Percentiles rank a stretch among this genome's conserved stretches.
These are phyloP conservation scores for Gyromitra esculenta DNA, from an alignment of 2,329 filamentous ascomycete species.

Conservation along the genomic window DNA sequence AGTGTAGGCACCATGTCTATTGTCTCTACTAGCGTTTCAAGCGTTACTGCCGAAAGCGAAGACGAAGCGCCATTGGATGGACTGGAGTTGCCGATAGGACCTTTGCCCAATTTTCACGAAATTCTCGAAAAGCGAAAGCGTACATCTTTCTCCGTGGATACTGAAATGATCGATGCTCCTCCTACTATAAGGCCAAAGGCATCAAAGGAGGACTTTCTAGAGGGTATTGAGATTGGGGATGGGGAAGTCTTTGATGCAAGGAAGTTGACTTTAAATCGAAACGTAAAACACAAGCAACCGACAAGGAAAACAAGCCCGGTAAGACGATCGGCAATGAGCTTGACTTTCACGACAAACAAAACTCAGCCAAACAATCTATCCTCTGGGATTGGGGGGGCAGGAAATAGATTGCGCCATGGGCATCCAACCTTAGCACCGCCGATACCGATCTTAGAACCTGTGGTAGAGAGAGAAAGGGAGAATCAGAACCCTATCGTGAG, in stretches of 20 bases:
- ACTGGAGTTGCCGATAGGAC: constrained; percentile 83
- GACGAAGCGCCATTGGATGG: constrained; percentile 79
- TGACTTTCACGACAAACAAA: constrained; percentile 93
- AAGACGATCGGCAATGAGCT: constrained; percentile 79
- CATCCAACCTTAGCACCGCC: constrained; percentile 56
- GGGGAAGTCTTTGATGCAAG: constrained; percentile 81
- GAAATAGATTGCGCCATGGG: constrained; percentile 52
- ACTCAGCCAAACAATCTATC: constrained; percentile 35
- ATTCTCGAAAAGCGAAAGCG: constrained; percentile 59
- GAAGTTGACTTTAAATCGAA: constrained; percentile 87
- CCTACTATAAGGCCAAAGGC: constrained; percentile 33
- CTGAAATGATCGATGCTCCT: constrained; percentile 46
- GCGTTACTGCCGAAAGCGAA: constrained; percentile 90
- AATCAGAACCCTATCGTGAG: constrained; percentile 32
- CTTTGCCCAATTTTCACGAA: constrained; percentile 73
- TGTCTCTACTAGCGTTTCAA: constrained; percentile 90
- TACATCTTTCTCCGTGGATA: constrained; percentile 53
- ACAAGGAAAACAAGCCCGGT: constrained; percentile 74
- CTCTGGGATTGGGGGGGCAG: constrained; percentile 63
- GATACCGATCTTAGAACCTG: constrained; percentile 54
- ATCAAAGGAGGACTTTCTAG: constrained; percentile 80
- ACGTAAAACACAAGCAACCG: constrained; percentile 83
- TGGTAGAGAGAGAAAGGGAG: constrained; percentile 53
- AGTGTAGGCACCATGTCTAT: constrained; percentile 87
- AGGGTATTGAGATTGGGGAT: constrained; percentile 85